A percentile compares a stretch with the other conserved stretches of the same genome.
Conservation (phyloP, 257 asterid genomes). For the Primulina tabacum region DNA sequence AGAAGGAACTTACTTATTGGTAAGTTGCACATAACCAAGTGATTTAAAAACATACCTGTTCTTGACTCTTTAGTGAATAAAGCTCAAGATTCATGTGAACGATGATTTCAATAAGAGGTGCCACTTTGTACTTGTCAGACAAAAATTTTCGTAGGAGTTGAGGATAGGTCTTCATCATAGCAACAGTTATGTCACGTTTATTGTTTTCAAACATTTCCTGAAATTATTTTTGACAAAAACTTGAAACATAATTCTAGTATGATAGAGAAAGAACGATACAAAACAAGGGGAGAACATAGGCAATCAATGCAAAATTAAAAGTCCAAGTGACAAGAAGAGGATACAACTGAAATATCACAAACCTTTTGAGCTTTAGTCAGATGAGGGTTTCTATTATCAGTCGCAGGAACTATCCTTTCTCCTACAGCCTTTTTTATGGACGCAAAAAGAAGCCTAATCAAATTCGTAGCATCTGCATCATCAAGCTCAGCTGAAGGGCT, state of each 20-base stretch:
- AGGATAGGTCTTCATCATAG: constrained; percentile 88
- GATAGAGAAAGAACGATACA: constrained; percentile 5
- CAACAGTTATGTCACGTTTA: constrained; percentile 65
- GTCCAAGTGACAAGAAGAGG: constrained; percentile 5
- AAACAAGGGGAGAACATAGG: constrained; percentile 3
- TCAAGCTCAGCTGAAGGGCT: constrained; percentile 73
- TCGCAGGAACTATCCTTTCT: constrained; percentile 90
- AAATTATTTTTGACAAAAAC: constrained; percentile 25
- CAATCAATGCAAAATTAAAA: constrained; percentile 8
- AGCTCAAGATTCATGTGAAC: constrained; percentile 77
- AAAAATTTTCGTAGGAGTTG: constrained; percentile 80
- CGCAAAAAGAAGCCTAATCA: constrained; percentile 84
- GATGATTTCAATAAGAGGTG: constrained; percentile 74
- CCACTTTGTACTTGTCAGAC: constrained; percentile 82
- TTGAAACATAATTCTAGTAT: constrained; percentile 2
- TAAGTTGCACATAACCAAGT: constrained; percentile 20
- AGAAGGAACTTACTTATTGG: neutral
- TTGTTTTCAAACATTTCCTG: constrained; percentile 73
- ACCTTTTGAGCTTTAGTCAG: constrained; percentile 79
- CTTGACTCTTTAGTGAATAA: constrained; percentile 88
- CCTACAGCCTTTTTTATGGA: constrained; percentile 93
- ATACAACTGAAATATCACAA: constrained; percentile 22
- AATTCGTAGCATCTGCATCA: constrained; percentile 80
- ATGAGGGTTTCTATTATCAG: constrained; percentile 76
- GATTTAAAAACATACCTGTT: constrained; percentile 56